Percentiles rank a stretch among this genome's conserved stretches.
Evolutionary conservation across 805 yeast genomes (phyloP).

Genomic region (Candida suzukii): DNA sequence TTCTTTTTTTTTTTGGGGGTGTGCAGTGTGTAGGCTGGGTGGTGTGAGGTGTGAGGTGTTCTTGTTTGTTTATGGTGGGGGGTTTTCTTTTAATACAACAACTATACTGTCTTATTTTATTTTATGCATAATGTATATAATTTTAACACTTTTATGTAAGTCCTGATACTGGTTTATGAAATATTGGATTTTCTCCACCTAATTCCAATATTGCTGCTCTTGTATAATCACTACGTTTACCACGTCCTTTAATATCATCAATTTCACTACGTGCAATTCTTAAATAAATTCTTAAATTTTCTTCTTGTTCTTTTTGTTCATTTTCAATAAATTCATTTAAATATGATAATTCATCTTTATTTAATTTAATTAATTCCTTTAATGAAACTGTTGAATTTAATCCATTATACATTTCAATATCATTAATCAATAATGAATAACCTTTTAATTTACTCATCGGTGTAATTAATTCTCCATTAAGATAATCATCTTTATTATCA

Average conservation of each 20-base stretch:
- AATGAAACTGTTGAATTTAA: slow-evolving; percentile 36
- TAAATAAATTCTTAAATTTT: slow-evolving; percentile 34
- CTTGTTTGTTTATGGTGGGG: too few species aligned
- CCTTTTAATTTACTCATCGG: slow-evolving; percentile 34
- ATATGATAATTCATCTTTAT: slow-evolving; percentile 20
- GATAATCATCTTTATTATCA: slow-evolving; percentile 7
- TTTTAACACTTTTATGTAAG: not conserved
- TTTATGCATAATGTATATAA: too few species aligned
- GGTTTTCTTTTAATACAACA: too few species aligned
- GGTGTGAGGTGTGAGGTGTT: too few species aligned
- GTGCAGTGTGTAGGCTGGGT: too few species aligned
- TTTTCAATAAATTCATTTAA: slow-evolving; percentile 19
- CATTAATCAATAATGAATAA: slow-evolving; percentile 67
- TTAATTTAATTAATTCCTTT: slow-evolving; percentile 23
- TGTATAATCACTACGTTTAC: slow-evolving; percentile 51
- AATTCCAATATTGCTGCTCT: slow-evolving; percentile 45
- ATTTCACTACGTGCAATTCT: slow-evolving; percentile 48
- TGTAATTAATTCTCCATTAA: slow-evolving; percentile 16
- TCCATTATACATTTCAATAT: slow-evolving; percentile 69
- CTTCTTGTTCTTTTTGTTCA: slow-evolving; percentile 22
- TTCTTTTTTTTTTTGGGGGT: too few species aligned
- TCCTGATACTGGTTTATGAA: not conserved
- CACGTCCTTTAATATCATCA: slow-evolving; percentile 22
- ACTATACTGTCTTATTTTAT: too few species aligned
- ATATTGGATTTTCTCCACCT: not conserved